Evolutionary conservation across 495 filamentous ascomycete species (phyloP).

Genomic region (Neurospora sp.): DNA sequence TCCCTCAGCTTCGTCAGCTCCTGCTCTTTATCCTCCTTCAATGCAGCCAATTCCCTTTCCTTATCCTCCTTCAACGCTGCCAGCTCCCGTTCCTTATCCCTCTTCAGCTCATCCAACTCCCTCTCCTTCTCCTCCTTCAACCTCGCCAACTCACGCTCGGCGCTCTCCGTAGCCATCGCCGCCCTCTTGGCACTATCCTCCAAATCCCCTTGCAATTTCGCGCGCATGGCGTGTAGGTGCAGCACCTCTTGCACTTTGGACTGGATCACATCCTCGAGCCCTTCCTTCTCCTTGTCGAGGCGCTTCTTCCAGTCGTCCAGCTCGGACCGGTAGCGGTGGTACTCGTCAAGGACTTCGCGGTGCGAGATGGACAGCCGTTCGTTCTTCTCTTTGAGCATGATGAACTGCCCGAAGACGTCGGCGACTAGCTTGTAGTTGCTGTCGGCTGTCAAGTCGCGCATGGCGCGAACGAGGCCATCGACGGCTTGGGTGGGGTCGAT

Average conservation of each 20-base stretch:
- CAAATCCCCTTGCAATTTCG: constrained; percentile 18
- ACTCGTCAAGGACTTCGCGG: constrained; percentile 26
- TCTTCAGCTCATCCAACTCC: constrained; percentile 4
- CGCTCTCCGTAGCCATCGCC: constrained; percentile 9
- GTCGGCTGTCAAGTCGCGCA: constrained; percentile 26
- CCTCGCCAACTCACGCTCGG: constrained; percentile 3
- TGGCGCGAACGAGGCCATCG: constrained; percentile 27
- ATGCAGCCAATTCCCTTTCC: constrained; percentile 3
- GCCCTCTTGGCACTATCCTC: constrained; percentile 14
- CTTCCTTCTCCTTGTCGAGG: constrained; percentile 19
- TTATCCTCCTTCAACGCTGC: constrained; percentile 1
- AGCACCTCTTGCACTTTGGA: constrained; percentile 22
- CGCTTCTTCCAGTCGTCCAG: constrained; percentile 20
- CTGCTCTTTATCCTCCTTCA: neutral
- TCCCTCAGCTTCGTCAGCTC: neutral
- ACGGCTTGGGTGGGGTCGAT: constrained; percentile 20
- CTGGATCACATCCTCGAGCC: constrained; percentile 19
- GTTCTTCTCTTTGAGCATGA: constrained; percentile 29
- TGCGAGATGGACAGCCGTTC: constrained; percentile 22
- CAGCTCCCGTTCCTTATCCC: constrained; percentile 2
- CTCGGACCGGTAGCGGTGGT: constrained; percentile 26
- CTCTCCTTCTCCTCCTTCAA: constrained; percentile 3
- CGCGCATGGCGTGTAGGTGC: constrained; percentile 13
- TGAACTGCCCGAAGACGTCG: constrained; percentile 30
- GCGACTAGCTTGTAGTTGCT: constrained; percentile 30